Conservation (phyloP, 1,284 basidiomycete genomes). For the Xerocomus tenax region DNA sequence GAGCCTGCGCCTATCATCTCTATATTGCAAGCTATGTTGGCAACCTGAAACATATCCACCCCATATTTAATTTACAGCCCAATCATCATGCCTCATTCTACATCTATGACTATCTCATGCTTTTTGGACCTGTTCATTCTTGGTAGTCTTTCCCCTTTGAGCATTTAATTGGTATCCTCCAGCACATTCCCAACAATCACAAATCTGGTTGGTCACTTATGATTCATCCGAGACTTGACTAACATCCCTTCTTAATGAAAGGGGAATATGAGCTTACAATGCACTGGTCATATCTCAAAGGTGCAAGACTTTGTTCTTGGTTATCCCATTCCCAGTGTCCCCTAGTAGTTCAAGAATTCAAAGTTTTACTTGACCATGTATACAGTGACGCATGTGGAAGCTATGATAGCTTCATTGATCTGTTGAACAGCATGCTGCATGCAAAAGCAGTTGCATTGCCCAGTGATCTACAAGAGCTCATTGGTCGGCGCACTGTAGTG, state of each 20-base stretch:
- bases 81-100: background rate
- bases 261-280: constrained; percentile 21
- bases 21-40: background rate
- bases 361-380: constrained; percentile 5
- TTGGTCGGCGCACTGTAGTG: background rate
- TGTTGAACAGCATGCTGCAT: background rate
- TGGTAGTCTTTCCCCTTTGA: background rate
- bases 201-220: background rate
- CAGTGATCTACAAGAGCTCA: background rate
- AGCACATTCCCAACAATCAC: background rate
- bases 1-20: background rate
- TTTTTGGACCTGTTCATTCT: background rate
- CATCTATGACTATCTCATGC: background rate
- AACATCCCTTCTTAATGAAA: constrained; percentile 2
- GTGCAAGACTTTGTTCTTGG: constrained; percentile 4
- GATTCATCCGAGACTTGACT: background rate
- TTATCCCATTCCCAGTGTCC: background rate
- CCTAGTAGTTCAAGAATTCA: constrained; percentile 11
- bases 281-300: constrained; percentile 6
- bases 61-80: background rate
- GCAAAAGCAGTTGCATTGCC: background rate
- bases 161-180: background rate
- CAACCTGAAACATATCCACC: background rate
- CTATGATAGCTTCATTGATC: background rate
- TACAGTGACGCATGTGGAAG: background rate